phyloP scores from a whole-genome alignment of 2,329 filamentous ascomycete species.

The Knufia petricola region DNA sequence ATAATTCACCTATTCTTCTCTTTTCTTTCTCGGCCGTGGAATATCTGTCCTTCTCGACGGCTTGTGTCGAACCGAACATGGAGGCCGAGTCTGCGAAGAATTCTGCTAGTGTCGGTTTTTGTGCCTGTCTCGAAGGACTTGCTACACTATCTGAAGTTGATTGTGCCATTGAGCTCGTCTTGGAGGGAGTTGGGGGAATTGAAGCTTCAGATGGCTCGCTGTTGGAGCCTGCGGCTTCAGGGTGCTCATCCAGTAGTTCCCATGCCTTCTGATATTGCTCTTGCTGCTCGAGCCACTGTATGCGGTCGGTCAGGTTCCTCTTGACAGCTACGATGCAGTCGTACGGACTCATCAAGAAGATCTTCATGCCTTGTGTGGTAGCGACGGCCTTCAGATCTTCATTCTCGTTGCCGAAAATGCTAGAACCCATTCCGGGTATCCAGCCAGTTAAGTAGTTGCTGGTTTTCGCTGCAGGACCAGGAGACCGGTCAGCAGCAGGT shows the following conservation, averaged over 20 bases:
- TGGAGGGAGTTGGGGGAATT: conserved; percentile 33
- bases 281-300: conserved; percentile 75
- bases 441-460: conserved; percentile 48
- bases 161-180: conserved; percentile 19
- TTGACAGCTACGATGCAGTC: conserved; percentile 91
- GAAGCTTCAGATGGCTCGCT: conserved; percentile 30
- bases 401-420: conserved; percentile 26
- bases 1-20: conserved; percentile 79
- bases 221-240: conserved; percentile 50
- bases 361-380: conserved; percentile 55
- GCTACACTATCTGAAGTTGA: conserved; percentile 23
- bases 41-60: conserved; percentile 28
- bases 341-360: conserved; percentile 93
- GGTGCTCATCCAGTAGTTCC: conserved; percentile 80
- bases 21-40: conserved; percentile 77
- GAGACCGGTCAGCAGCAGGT: conserved; percentile 46
- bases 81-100: conserved; percentile 65
- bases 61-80: conserved; percentile 49
- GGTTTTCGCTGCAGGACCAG: conserved; percentile 36
- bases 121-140: conserved; percentile 26
- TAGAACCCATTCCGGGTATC: conserved; percentile 35
- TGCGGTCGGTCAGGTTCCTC: conserved; percentile 73
- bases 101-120: conserved; percentile 45
- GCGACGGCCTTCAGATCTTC: conserved; percentile 41
- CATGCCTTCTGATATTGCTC: conserved; percentile 76